phyloP scores from a whole-genome alignment of 1,284 basidiomycete species.

The Cutaneotrichosporon cutaneum region DNA sequence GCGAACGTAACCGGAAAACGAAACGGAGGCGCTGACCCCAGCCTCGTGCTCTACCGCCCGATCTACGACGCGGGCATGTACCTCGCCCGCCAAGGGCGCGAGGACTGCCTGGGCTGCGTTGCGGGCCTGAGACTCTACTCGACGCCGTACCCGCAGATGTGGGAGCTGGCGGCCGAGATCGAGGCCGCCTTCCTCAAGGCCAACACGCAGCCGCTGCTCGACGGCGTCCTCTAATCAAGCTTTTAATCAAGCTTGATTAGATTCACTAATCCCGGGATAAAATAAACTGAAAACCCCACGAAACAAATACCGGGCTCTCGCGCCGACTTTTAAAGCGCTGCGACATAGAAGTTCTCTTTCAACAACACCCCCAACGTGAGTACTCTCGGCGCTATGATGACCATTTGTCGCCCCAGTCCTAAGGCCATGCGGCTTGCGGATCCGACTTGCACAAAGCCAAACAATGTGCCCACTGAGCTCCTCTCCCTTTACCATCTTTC shows the following conservation, averaged over 20 bases:
- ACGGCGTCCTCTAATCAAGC: neutral
- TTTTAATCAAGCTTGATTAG: neutral
- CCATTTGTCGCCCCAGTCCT: conserved; percentile 52
- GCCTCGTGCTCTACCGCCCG: conserved; percentile 71
- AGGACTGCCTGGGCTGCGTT: conserved; percentile 77
- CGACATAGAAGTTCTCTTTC: neutral
- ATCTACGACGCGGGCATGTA: conserved; percentile 77
- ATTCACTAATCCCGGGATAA: neutral
- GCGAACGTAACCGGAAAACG: too few species aligned
- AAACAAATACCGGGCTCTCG: neutral
- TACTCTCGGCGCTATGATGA: conserved; percentile 32
- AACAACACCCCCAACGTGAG: neutral
- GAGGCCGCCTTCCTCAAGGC: conserved; percentile 25
- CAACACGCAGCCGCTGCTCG: neutral
- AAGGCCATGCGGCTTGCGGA: conserved; percentile 44
- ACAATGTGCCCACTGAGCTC: conserved; percentile 42
- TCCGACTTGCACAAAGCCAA: conserved; percentile 41
- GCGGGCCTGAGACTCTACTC: conserved; percentile 80
- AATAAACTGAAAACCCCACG: neutral
- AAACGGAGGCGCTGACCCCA: conserved; percentile 49
- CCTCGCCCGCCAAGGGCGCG: conserved; percentile 74
- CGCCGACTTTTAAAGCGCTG: neutral
- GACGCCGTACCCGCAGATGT: conserved; percentile 66
- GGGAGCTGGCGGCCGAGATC: conserved; percentile 67
- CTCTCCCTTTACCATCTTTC: neutral